A percentile compares a stretch with the other conserved stretches of the same genome.
These are phyloP conservation scores for Musa beccarii DNA, from an alignment of 176 grass and related monocot species.

Conservation along the genomic window DNA sequence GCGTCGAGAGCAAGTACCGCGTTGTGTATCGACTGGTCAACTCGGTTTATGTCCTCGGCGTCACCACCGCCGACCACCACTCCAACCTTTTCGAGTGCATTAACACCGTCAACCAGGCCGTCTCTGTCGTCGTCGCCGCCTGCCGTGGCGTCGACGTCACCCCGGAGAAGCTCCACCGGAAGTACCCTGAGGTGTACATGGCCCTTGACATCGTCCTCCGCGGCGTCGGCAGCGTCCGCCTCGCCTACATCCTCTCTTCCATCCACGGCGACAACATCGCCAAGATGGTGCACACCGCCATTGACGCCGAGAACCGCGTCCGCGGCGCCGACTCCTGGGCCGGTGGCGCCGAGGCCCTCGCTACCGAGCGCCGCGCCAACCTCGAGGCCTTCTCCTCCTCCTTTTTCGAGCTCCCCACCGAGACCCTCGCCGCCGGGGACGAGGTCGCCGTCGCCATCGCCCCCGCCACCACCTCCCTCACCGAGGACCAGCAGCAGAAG, in stretches of 20 bases:
- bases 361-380: constrained; percentile 51
- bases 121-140: constrained; percentile 72
- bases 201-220: constrained; percentile 92
- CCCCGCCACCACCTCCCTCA: constrained; percentile 23
- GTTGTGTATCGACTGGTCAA: constrained; percentile 94
- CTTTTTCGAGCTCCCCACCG: constrained; percentile 67
- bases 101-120: constrained; percentile 94
- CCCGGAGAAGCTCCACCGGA: constrained; percentile 86
- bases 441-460: constrained; percentile 71
- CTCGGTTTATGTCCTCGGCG: constrained; percentile 88
- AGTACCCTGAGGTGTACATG: constrained; percentile 96
- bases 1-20: constrained; percentile 93
- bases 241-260: constrained; percentile 78
- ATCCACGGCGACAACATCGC: constrained; percentile 98
- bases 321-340: constrained; percentile 76
- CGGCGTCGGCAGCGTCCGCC: constrained; percentile 72
- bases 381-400: constrained; percentile 48
- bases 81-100: constrained; percentile 83
- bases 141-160: constrained; percentile 88
- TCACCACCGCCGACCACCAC: constrained; percentile 82
- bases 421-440: constrained; percentile 75
- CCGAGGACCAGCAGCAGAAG: constrained; percentile 32
- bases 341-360: constrained; percentile 42
- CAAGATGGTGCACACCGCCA: constrained; percentile 78
- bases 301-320: constrained; percentile 66